Evolutionary conservation across 257 asterid genomes (phyloP), one percentile per base, ranked within the genome.

Genomic region (Rhazya stricta): DNA sequence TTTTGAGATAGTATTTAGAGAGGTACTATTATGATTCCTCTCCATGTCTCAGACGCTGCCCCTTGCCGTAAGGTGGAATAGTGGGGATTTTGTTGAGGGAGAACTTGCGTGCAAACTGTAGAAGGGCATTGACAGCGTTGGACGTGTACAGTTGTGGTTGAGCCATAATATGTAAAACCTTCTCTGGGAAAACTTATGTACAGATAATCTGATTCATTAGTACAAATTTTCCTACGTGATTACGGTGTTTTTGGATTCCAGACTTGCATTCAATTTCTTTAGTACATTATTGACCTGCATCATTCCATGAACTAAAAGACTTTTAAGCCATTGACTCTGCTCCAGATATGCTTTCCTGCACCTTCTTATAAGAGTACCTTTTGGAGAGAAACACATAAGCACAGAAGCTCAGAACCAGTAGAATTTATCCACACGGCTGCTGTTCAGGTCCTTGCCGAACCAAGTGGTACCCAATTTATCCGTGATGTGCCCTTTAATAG

Each of bases 401-500:
- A 21, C 69, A 58, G 23, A 77, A 43, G 54, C 77, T 81, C 15
- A 81, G 8, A 81, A 34, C 79, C 78, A 67, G 66, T 77, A 77
- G 72, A 73, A 81, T 15, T 77, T 76, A 18, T 81, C 84, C 63
- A 81, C 27, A 5, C 79, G 79, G 21, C 81, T 81, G 60, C 56
- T 60, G 30, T 81, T 81, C 70, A 81, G 13, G 48, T 73, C 81
- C 69, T 81, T 68, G 34, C 84, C 71, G 1, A 81, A 48, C 84
- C 84, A 81, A 61, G 71, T 50, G 5, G 18, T 46, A 11, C 84
- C 84, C 5, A 4, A 37, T 48, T 41, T 81, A 21, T 41, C 76
- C 0, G 84, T 77, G 58, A 81, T 57, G 34, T 45, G 75, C 23
- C 41, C 77, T 29, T 30, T 41, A 3, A 60, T 1, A 36, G 68